These are phyloP conservation scores for Ceratobasidium sp. DNA, from an alignment of 1,284 basidiomycete species.

Conservation along the genomic window DNA sequence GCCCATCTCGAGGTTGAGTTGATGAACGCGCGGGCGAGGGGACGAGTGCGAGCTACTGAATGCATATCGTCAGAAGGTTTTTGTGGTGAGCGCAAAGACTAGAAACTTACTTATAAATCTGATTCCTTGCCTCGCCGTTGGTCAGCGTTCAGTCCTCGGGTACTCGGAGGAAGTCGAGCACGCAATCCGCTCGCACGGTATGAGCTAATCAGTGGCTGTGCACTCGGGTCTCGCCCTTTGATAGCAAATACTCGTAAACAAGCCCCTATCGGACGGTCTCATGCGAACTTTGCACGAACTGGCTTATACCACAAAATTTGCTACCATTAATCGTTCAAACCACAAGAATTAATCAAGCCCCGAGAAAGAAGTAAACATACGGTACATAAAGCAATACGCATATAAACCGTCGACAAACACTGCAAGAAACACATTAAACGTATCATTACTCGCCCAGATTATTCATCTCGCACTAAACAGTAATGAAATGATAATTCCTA, in stretches of 20 bases:
- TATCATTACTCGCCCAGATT: no score
- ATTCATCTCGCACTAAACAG: no score
- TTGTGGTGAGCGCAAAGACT: neutral
- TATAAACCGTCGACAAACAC: no score
- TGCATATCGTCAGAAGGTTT: neutral
- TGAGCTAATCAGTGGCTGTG: constrained; percentile 24
- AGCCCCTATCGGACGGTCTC: neutral
- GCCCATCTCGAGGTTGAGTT: neutral
- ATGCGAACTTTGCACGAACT: no score
- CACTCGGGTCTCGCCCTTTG: neutral
- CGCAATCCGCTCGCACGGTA: constrained; percentile 23
- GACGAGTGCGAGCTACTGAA: neutral
- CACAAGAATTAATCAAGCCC: no score
- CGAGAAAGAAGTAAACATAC: no score
- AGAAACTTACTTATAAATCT: constrained; percentile 2
- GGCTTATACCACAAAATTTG: no score
- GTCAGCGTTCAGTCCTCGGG: neutral
- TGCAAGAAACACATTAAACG: no score
- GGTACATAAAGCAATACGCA: no score
- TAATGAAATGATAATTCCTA: neutral
- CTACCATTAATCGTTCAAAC: no score
- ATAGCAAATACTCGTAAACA: neutral
- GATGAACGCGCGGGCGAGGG: neutral
- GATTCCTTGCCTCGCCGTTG: constrained; percentile 6
- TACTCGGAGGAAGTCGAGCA: constrained; percentile 24